phyloP scores from a whole-genome alignment of 2,329 filamentous ascomycete genomes.

The Diaporthe aspalathi region DNA sequence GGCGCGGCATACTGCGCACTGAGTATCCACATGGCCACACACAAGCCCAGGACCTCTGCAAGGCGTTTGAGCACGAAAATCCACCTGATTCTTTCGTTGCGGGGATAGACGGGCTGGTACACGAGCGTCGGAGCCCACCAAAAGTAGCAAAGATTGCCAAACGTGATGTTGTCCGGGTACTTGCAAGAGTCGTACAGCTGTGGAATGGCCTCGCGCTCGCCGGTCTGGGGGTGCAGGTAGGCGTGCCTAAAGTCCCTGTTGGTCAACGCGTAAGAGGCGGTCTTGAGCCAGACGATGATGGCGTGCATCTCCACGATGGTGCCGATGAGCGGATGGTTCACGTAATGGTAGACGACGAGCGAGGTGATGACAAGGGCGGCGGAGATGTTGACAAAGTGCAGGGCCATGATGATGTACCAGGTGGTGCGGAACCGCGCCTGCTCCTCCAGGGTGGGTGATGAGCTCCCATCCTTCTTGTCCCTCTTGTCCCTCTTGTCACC shows the following conservation, averaged over 20 bases:
- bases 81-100: constrained; percentile 85
- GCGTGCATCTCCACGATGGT: constrained; percentile 91
- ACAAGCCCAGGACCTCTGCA: constrained; percentile 79
- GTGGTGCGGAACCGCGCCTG: constrained; percentile 75
- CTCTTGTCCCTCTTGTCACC: constrained; percentile 57
- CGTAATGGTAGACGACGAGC: constrained; percentile 87
- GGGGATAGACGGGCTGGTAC: constrained; percentile 96
- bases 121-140: constrained; percentile 98
- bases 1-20: constrained; percentile 95
- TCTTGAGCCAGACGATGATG: constrained; percentile 96
- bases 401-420: constrained; percentile 84
- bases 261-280: constrained; percentile 93
- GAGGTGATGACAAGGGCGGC: constrained; percentile 84
- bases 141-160: constrained; percentile 90
- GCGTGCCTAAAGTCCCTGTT: constrained; percentile 95
- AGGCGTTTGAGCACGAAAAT: constrained; percentile 86
- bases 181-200: constrained; percentile 85
- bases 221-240: constrained; percentile 79
- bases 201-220: constrained; percentile 77
- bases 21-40: constrained; percentile 94
- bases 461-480: constrained; percentile 61
- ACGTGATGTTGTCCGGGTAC: constrained; percentile 91
- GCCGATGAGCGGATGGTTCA: constrained; percentile 93
- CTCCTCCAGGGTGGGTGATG: constrained; percentile 69
- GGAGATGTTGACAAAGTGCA: constrained; percentile 86